Evolutionary conservation across 2,329 filamentous ascomycete species (phyloP).

Genomic region (Pyrenochaeta sp.): DNA sequence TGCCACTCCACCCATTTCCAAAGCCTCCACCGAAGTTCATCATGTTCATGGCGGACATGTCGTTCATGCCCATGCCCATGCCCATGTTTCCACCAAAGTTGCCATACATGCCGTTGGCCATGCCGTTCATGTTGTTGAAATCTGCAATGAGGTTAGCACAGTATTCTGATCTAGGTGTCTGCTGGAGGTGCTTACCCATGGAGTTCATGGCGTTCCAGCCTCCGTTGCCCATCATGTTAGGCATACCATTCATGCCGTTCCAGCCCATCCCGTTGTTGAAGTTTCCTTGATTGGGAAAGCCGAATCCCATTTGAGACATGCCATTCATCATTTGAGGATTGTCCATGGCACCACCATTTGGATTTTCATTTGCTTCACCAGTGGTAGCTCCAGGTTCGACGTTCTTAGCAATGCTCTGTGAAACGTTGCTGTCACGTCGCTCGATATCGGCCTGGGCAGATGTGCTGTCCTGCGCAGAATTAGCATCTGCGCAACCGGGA

Average conservation of each 20-base stretch:
- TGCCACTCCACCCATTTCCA: slow-evolving; percentile 72
- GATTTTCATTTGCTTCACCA: slow-evolving; percentile 22
- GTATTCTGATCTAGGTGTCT: slow-evolving; percentile 12
- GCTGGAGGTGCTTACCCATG: slow-evolving; percentile 74
- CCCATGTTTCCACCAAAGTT: slow-evolving; percentile 72
- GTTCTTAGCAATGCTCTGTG: slow-evolving; percentile 22
- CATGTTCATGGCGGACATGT: slow-evolving; percentile 71
- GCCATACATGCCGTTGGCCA: slow-evolving; percentile 86
- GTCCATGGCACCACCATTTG: slow-evolving; percentile 23
- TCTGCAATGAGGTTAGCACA: slow-evolving; percentile 29
- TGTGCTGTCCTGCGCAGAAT: slow-evolving; percentile 20
- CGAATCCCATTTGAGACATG: slow-evolving; percentile 48
- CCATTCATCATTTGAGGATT: slow-evolving; percentile 37
- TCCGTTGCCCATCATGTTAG: slow-evolving; percentile 58
- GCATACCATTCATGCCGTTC: slow-evolving; percentile 55
- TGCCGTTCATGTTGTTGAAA: slow-evolving; percentile 69
- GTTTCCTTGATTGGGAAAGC: slow-evolving; percentile 53
- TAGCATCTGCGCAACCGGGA: slow-evolving; percentile 18
- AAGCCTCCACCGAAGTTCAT: slow-evolving; percentile 73
- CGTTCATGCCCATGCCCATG: slow-evolving; percentile 80
- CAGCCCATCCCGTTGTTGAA: slow-evolving; percentile 67
- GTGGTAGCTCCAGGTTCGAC: slow-evolving; percentile 27
- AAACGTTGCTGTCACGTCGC: slow-evolving; percentile 24
- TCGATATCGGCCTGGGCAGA: slow-evolving; percentile 17
- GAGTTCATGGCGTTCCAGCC: slow-evolving; percentile 75